Percentiles rank a stretch among this genome's conserved stretches.
Conservation (phyloP, 306 rosid genomes). For the Trichosanthes cucumerina region DNA sequence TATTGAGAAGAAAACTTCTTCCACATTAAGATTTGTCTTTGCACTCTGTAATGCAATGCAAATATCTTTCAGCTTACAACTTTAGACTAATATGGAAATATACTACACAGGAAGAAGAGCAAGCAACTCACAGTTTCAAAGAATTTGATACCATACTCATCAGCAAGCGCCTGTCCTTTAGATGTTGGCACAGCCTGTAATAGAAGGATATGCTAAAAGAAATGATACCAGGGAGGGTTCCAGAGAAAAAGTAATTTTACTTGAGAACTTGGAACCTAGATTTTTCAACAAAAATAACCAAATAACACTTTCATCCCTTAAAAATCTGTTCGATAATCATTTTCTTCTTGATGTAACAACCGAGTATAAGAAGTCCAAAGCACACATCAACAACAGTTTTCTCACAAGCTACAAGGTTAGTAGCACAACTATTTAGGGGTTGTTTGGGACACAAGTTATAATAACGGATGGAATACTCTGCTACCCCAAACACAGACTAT, state of each 20-base stretch:
- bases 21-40: conserved; percentile 87
- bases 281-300: neutral
- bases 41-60: conserved; percentile 56
- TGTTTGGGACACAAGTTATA: too few relatives aligned
- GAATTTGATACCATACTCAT: conserved; percentile 88
- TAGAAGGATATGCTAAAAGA: neutral
- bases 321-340: neutral
- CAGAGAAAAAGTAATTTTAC: neutral
- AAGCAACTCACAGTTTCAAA: conserved; percentile 79
- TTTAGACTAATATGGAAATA: neutral
- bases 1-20: conserved; percentile 86
- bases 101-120: conserved; percentile 5
- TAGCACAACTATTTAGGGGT: neutral
- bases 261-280: neutral
- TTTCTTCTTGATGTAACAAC: neutral
- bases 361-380: neutral
- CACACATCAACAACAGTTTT: neutral
- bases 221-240: neutral
- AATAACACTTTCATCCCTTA: neutral
- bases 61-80: conserved; percentile 9
- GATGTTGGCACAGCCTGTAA: conserved; percentile 79
- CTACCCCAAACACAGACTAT: too few relatives aligned
- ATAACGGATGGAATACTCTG: too few relatives aligned
- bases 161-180: conserved; percentile 95
- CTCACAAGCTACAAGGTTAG: neutral